Base-by-base conservation (phyloP, 176 grass and related monocot species). In the Poa annua region DNA sequence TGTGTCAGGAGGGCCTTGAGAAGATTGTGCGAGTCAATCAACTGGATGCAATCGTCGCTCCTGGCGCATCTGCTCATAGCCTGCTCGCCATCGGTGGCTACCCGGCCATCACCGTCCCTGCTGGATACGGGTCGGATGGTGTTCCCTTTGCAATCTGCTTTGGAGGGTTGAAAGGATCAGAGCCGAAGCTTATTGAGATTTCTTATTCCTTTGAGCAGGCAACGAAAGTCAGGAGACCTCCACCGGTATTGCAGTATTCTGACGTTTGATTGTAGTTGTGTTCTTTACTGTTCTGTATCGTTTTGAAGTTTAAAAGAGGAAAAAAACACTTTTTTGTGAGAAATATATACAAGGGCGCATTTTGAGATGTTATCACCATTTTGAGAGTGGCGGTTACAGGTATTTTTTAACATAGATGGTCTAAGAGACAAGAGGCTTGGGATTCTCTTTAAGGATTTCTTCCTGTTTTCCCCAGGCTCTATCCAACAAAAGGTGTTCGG, bases 171-270 rank as follows among this genome's bases (percentile, higher is more conserved):
- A 90, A 91, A 84, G 95, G 90, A 34, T 95, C 83, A 20, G 95
- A 94, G 72, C 88, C 86, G 9, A 83, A 48, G 66, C 84, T 98
- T 66, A 91, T 95, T 71, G 88, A 95, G 84, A 85, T 97, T 73
- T 78, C 92, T 16, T 95, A 91, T 83, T 88, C 81, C 11, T 95
- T 95, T 66, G 95, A 98, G 72, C 92, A 98, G 66, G 95, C 80
- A 41, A 95, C 90, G 4, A 14, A 38, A 75, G 79, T 88, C 22
- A 81, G 95, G 47, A 86, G 79, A 86, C 86, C 88, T 60, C 95
- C 95, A 13, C 69, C 66, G 11, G 26, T 34, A 33, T 52, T 91
- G 73, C 81, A 56, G 48, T 69, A 81, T 86, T 73, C 26, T 66
- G 50, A 50, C 55, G 22, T 89, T 78, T 84, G 86, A 91, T 44